A percentile compares a stretch with the other conserved stretches of the same genome.
phyloP scores from a whole-genome alignment of 352 stramenopile genomes.

The Pythium sp. region DNA sequence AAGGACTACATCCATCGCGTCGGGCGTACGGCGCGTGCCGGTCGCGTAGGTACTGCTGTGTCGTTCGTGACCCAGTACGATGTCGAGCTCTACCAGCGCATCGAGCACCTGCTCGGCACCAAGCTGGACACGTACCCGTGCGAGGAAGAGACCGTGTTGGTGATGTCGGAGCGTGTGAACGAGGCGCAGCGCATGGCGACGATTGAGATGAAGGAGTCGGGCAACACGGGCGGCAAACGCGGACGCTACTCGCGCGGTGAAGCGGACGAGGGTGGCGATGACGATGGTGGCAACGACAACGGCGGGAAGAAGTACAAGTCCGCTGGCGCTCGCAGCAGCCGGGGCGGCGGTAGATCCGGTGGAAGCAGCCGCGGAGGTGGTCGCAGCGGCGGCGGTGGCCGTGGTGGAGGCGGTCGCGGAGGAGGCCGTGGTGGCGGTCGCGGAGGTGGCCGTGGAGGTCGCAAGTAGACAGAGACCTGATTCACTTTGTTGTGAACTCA shows the following conservation, averaged over 20 bases:
- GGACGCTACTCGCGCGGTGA: constrained; percentile 58
- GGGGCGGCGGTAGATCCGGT: constrained; percentile 15
- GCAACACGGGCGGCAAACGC: constrained; percentile 48
- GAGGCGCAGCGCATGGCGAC: constrained; percentile 96
- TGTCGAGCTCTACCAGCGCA: constrained; percentile 97
- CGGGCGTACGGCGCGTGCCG: constrained; percentile 96
- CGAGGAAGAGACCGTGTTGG: constrained; percentile 95
- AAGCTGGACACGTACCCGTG: constrained; percentile 81
- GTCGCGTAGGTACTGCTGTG: constrained; percentile 91
- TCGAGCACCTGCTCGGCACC: constrained; percentile 89
- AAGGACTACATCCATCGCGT: constrained; percentile 99
- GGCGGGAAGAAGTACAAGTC: constrained; percentile 77
- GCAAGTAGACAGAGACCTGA: constrained; percentile 27
- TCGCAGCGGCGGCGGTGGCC: constrained; percentile 19
- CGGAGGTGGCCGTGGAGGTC: constrained; percentile 28
- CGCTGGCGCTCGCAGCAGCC: constrained; percentile 41
- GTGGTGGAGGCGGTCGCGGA: constrained; percentile 26
- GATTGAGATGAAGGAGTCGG: constrained; percentile 86
- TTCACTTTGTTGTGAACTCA: not conserved
- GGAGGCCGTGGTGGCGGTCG: constrained; percentile 25
- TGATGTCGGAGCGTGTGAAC: constrained; percentile 96
- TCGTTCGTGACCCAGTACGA: constrained; percentile 99
- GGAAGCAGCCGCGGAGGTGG: constrained; percentile 14
- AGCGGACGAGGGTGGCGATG: constrained; percentile 42
- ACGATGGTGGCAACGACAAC: constrained; percentile 32